Conservation (phyloP, 2,329 filamentous ascomycete genomes). For the Botrytis medusae region DNA sequence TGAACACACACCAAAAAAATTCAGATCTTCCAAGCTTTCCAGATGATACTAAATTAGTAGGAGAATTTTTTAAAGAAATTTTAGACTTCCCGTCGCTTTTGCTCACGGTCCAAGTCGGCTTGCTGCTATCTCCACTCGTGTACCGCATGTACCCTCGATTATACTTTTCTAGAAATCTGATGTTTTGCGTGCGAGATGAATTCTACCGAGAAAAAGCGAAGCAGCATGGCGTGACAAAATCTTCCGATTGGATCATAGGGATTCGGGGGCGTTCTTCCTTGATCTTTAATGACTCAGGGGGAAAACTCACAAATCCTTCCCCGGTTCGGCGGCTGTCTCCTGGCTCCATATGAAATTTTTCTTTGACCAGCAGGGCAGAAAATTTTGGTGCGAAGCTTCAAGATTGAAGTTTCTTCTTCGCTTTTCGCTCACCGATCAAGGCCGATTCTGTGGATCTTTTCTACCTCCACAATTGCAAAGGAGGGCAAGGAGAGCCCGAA, state of each 20-base stretch:
- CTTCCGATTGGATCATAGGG: conserved; percentile 10
- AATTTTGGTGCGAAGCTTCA: not conserved
- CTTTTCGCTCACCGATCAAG: conserved; percentile 1
- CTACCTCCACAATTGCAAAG: not conserved
- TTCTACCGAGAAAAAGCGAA: conserved; percentile 14
- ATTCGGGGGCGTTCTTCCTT: not conserved
- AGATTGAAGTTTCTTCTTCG: not conserved
- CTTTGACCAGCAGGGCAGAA: not conserved
- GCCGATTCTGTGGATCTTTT: not conserved
- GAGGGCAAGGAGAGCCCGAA: not conserved
- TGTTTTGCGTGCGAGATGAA: conserved; percentile 7
- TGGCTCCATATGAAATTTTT: conserved; percentile 6
- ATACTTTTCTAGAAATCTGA: conserved; percentile 10
- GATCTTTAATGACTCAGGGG: conserved; percentile 7
- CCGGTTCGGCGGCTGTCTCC: not conserved
- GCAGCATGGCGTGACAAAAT: conserved; percentile 10
- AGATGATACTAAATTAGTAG: not conserved
- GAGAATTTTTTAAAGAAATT: conserved; percentile 8
- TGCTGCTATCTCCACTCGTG: not conserved
- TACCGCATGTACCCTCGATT: conserved; percentile 17
- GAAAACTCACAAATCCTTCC: not conserved
- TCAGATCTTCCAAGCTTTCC: conserved; percentile 11
- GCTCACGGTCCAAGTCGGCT: not conserved
- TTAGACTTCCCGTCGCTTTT: conserved; percentile 1
- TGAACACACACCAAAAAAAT: not conserved